phyloP scores from a whole-genome alignment of 805 yeast genomes.

The Peterozyma toletana region DNA sequence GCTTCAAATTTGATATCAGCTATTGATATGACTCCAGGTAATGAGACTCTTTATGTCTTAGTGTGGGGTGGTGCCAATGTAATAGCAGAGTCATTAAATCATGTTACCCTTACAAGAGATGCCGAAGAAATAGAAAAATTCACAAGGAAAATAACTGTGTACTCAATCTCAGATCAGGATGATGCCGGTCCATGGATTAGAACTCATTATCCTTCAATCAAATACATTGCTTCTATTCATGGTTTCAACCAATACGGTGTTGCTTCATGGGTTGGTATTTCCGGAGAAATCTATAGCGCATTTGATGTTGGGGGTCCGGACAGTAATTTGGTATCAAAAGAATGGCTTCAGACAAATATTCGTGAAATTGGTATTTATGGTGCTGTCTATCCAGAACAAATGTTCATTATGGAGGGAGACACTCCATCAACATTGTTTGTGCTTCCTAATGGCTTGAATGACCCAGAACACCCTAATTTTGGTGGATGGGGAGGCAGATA shows the following conservation, averaged over 20 bases:
- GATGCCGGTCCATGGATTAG: slow-evolving; percentile 25
- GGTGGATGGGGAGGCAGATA: too few species aligned
- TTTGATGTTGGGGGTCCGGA: slow-evolving; percentile 23
- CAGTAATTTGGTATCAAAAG: slow-evolving; percentile 14
- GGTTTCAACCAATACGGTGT: slow-evolving; percentile 21
- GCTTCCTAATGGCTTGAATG: too few species aligned
- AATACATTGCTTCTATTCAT: slow-evolving; percentile 19
- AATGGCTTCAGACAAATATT: slow-evolving; percentile 18
- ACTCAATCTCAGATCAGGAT: slow-evolving; percentile 26
- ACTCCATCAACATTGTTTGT: slow-evolving; percentile 21
- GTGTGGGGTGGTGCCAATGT: slow-evolving; percentile 25
- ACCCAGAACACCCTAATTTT: too few species aligned
- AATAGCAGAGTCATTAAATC: slow-evolving; percentile 21
- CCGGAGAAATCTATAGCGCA: slow-evolving; percentile 17
- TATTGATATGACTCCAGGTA: slow-evolving; percentile 12
- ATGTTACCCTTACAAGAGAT: slow-evolving; percentile 13
- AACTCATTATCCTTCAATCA: slow-evolving; percentile 16
- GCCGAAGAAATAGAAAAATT: slow-evolving; percentile 11
- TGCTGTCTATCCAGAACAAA: slow-evolving; percentile 15
- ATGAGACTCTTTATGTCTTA: slow-evolving; percentile 15
- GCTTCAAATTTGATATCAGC: slow-evolving; percentile 18
- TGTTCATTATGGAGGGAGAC: slow-evolving; percentile 24
- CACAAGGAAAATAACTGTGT: slow-evolving; percentile 14
- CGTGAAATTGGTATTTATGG: slow-evolving; percentile 20
- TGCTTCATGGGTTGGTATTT: slow-evolving; percentile 24